These are phyloP conservation scores for Ensete glaucum DNA, from an alignment of 176 grass and related monocot species.

Conservation along the genomic window DNA sequence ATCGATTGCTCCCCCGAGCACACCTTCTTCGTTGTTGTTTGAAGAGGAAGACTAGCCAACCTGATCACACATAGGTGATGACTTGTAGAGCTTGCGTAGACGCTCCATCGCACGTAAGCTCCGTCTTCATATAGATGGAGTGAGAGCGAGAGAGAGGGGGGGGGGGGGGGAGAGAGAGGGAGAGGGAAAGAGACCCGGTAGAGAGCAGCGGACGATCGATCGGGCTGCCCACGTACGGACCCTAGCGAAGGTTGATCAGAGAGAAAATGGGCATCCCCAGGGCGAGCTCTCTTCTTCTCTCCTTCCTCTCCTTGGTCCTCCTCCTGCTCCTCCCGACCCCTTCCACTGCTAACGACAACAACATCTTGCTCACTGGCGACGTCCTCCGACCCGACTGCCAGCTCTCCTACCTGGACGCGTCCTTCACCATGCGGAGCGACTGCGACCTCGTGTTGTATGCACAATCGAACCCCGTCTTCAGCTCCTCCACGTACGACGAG, in stretches of 20 bases:
- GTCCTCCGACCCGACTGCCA: background rate
- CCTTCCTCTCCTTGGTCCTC: background rate
- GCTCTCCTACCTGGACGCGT: background rate
- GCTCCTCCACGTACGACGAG: background rate
- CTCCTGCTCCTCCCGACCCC: background rate
- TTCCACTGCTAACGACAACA: background rate
- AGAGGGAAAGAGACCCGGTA: too few species aligned
- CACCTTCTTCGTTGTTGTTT: too few species aligned
- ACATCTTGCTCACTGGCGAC: background rate
- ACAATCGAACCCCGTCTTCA: background rate
- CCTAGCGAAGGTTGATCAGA: background rate
- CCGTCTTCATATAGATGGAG: too few species aligned
- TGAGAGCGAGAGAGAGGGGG: too few species aligned
- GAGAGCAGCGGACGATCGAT: too few species aligned
- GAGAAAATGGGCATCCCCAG: background rate
- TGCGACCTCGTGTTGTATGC: constrained; percentile 1
- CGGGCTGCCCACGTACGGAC: too few species aligned
- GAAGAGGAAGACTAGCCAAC: too few species aligned
- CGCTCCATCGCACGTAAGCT: too few species aligned
- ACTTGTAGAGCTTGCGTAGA: too few species aligned
- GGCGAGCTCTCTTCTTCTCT: background rate
- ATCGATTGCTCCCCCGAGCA: too few species aligned
- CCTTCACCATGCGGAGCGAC: background rate
- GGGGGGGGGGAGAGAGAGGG: too few species aligned
- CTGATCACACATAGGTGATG: too few species aligned